These are phyloP conservation scores for Fusarium pininemorale DNA, from an alignment of 2,329 filamentous ascomycete genomes.

Conservation along the genomic window DNA sequence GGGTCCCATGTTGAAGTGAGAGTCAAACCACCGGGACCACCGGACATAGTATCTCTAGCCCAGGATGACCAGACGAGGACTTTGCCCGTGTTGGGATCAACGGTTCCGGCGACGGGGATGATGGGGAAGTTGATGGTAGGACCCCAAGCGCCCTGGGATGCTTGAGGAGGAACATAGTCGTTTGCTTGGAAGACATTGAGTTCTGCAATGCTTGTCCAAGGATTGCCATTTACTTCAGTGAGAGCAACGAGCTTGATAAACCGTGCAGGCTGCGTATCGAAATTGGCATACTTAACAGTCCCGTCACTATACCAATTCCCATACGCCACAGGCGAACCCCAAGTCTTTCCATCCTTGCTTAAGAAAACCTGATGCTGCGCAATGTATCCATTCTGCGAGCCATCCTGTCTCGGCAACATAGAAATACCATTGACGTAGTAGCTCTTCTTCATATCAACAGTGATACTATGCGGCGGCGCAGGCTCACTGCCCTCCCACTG, in stretches of 20 bases:
- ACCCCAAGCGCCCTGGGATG: slow-evolving; percentile 14
- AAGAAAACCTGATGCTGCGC: slow-evolving; percentile 5
- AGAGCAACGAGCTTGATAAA: slow-evolving; percentile 13
- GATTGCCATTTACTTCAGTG: not conserved
- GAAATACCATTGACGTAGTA: slow-evolving; percentile 23
- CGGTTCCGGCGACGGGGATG: slow-evolving; percentile 25
- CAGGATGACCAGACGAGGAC: slow-evolving; percentile 28
- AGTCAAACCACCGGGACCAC: slow-evolving; percentile 1
- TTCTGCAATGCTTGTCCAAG: slow-evolving; percentile 24
- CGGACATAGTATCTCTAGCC: slow-evolving; percentile 13
- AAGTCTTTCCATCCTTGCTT: slow-evolving; percentile 14
- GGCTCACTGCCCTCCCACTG: slow-evolving; percentile 9
- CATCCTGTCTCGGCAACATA: slow-evolving; percentile 27
- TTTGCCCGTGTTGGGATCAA: slow-evolving; percentile 4
- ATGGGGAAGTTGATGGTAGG: slow-evolving; percentile 27
- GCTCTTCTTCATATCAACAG: slow-evolving; percentile 18
- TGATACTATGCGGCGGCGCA: slow-evolving; percentile 22
- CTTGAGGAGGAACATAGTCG: not conserved
- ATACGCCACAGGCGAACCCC: slow-evolving; percentile 18
- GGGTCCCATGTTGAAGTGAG: slow-evolving; percentile 26
- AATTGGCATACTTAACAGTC: slow-evolving; percentile 25
- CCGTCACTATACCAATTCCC: slow-evolving; percentile 25
- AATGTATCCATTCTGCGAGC: slow-evolving; percentile 7
- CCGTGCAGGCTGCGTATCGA: slow-evolving; percentile 15
- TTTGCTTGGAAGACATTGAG: slow-evolving; percentile 20